A percentile compares a stretch with the other conserved stretches of the same genome.
These are phyloP conservation scores for Rhodocollybia butyracea DNA, from an alignment of 768 basidiomycete species.

Conservation along the genomic window DNA sequence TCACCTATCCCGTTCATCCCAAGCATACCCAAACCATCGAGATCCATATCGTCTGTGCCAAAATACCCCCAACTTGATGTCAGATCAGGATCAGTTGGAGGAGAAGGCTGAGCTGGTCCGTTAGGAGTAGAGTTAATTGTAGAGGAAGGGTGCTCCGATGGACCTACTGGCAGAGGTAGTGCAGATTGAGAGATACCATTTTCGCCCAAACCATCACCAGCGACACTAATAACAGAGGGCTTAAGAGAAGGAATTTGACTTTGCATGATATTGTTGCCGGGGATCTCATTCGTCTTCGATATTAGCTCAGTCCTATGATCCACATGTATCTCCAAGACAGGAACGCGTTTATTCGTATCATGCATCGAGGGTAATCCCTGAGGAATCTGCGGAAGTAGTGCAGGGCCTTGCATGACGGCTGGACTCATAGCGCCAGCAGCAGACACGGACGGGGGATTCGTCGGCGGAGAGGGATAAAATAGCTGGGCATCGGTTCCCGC, in stretches of 20 bases:
- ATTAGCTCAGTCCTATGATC: no score
- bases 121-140: not conserved
- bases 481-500: slow-evolving; percentile 9
- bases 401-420: slow-evolving; percentile 13
- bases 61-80: slow-evolving; percentile 15
- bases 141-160: not conserved
- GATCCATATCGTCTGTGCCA: slow-evolving; percentile 31
- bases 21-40: slow-evolving; percentile 30
- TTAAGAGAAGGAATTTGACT: no score
- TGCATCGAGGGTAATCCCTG: slow-evolving; percentile 11
- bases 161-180: no score
- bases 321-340: no score
- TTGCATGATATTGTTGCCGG: no score
- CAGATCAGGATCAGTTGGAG: slow-evolving; percentile 14
- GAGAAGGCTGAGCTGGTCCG: slow-evolving; percentile 7
- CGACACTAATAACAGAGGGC: no score
- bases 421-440: slow-evolving; percentile 16
- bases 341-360: slow-evolving; percentile 18
- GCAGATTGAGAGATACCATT: no score
- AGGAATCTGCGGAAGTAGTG: slow-evolving; percentile 13
- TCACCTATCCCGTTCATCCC: slow-evolving; percentile 19
- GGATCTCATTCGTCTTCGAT: no score
- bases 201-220: no score
- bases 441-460: slow-evolving; percentile 1
- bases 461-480: slow-evolving; percentile 19